These are phyloP conservation scores for Cyclotella cryptica DNA, from an alignment of 108 stramenopile genomes.

Conservation along the genomic window DNA sequence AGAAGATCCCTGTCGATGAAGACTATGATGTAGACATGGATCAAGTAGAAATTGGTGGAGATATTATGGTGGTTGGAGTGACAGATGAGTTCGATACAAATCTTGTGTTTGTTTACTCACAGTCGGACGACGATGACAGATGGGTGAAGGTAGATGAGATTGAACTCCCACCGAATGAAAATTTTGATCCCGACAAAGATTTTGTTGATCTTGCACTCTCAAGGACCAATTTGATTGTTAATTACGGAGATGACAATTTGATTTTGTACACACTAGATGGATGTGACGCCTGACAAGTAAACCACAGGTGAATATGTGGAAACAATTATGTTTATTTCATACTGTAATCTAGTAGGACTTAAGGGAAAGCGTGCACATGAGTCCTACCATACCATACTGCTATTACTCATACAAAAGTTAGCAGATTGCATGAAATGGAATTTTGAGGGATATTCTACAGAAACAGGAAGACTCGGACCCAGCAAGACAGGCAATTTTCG, in stretches of 20 bases:
- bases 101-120: slow-evolving; percentile 5
- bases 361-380: too few species aligned
- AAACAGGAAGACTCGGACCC: too few species aligned
- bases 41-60: slow-evolving; percentile 2
- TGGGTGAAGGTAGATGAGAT: slow-evolving; percentile 8
- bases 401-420: too few species aligned
- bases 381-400: too few species aligned
- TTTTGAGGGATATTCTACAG: too few species aligned
- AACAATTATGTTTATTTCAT: too few species aligned
- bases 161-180: background rate
- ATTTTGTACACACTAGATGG: background rate
- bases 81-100: background rate
- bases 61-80: slow-evolving; percentile 2
- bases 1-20: background rate
- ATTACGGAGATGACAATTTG: background rate
- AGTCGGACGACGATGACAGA: slow-evolving; percentile 1
- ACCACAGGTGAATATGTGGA: too few species aligned
- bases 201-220: slow-evolving; percentile 3
- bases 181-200: background rate
- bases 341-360: too few species aligned
- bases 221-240: slow-evolving; percentile 5
- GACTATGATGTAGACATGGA: background rate
- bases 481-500: too few species aligned
- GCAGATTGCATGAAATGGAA: too few species aligned
- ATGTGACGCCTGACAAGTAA: background rate